Base-by-base conservation (phyloP, 169 alveolate species). In the Plasmodium ovale region DNA sequence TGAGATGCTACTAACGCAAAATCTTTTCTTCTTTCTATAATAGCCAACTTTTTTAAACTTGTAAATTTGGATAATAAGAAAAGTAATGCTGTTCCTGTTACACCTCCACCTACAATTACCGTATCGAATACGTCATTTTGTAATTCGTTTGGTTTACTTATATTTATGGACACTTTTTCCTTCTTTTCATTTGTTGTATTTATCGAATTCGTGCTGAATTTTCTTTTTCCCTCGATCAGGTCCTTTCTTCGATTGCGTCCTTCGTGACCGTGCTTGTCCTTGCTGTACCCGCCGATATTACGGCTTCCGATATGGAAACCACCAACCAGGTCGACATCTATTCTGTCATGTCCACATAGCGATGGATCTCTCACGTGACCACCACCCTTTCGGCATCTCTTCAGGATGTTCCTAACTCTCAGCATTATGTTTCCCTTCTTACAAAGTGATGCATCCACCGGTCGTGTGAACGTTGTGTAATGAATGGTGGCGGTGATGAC, bases 51-150 rank as follows among this genome's bases (percentile, higher is more conserved):
- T 77, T 92, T 92, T 71, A 95, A 59, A 60, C 95, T 91, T 7
- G 97, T 94, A 87, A 94, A 95, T 59, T 92, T 90, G 10, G 96
- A 92, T 21, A 95, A 91, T 54, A 93, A 92, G 84, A 94, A 95
- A 62, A 91, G 94, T 51, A 95, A 95, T 14, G 97, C 96, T 19
- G 97, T 95, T 19, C 97, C 97, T 0, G 97, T 91, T 37, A 94
- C 96, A 3, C 97, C 97, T 70, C 97, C 97, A 56, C 97, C 97
- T 33, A 95, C 94, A 33, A 95, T 90, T 29, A 94, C 88, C 5
- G 95, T 97, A 60, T 95, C 97, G 65, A 37, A 93, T 21, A 91
- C 91, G 12, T 91, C 92, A 25, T 87, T 74, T 1, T 60, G 59
- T 16, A 84, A 31, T 19, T 65, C 54, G 14, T 39, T 33, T 4